phyloP scores from a whole-genome alignment of 2,329 filamentous ascomycete species.

The Penicillium brevicompactum region DNA sequence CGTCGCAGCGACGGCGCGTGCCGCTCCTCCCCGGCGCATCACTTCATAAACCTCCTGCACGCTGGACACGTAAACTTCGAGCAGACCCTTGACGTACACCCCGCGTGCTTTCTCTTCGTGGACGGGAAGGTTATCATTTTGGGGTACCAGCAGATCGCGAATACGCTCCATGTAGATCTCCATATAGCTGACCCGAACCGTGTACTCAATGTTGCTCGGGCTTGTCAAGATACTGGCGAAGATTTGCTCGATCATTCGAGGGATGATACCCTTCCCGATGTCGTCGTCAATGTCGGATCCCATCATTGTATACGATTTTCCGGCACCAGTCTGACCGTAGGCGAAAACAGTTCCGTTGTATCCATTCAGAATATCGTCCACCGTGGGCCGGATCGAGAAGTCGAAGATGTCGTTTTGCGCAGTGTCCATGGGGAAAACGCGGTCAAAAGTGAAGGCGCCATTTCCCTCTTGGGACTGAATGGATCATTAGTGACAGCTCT shows the following conservation, averaged over 20 bases:
- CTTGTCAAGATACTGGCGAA: conserved; percentile 93
- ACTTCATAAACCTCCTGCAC: conserved; percentile 96
- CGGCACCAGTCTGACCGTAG: conserved; percentile 96
- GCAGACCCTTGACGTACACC: conserved; percentile 92
- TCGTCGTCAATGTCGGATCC: conserved; percentile 91
- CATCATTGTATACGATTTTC: conserved; percentile 99
- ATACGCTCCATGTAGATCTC: conserved; percentile 99
- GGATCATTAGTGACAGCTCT: conserved; percentile 17
- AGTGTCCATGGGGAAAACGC: conserved; percentile 93
- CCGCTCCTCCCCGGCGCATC: conserved; percentile 87
- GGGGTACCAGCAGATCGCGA: conserved; percentile 85
- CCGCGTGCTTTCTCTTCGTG: conserved; percentile 96
- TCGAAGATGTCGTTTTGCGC: conserved; percentile 94
- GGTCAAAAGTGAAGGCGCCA: conserved; percentile 93
- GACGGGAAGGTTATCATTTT: conserved; percentile 95
- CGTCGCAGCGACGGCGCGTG: conserved; percentile 89
- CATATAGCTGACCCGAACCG: conserved; percentile 98
- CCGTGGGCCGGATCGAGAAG: conserved; percentile 92
- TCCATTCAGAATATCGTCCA: conserved; percentile 97
- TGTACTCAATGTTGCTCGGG: conserved; percentile 93
- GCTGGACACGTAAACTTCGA: conserved; percentile 94
- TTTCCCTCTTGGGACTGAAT: conserved; percentile 76
- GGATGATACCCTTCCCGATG: conserved; percentile 87
- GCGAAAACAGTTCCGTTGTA: conserved; percentile 99
- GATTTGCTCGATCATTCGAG: conserved; percentile 95